Percentiles rank a stretch among this genome's conserved stretches.
Conservation (phyloP, 257 asterid species). For the Paulownia fortunei region DNA sequence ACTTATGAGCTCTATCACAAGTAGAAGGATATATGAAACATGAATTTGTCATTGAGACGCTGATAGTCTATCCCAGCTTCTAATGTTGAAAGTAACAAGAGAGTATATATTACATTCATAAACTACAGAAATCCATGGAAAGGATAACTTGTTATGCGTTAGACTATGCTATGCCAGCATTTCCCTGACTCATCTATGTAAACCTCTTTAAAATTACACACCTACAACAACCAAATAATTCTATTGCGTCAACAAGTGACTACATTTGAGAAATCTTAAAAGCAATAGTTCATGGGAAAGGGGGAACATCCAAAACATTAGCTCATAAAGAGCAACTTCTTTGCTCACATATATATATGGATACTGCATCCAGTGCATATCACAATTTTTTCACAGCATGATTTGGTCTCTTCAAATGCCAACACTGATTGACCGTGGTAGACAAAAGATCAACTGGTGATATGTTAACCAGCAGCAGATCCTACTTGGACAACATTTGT, state of each 20-base stretch:
- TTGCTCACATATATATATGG: neutral
- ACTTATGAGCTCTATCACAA: conserved; percentile 19
- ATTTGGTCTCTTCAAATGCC: neutral
- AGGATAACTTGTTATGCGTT: neutral
- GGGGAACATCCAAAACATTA: neutral
- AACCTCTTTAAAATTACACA: too few relatives aligned
- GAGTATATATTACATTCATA: neutral
- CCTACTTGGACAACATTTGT: neutral
- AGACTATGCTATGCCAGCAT: neutral
- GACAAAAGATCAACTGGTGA: neutral
- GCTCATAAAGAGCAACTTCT: neutral
- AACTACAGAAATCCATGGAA: neutral
- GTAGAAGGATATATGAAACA: conserved; percentile 12
- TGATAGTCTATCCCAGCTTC: neutral
- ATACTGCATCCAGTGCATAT: neutral
- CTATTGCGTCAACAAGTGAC: neutral
- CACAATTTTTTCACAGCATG: neutral
- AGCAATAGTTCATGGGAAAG: neutral
- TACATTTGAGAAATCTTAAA: neutral
- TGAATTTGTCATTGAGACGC: neutral
- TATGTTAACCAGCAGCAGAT: neutral
- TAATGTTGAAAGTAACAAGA: neutral
- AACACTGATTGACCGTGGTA: neutral
- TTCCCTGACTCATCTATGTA: too few relatives aligned
- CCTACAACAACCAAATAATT: too few relatives aligned